Conservation (phyloP, 2,329 filamentous ascomycete genomes). For the Dactylonectria estremocensis region DNA sequence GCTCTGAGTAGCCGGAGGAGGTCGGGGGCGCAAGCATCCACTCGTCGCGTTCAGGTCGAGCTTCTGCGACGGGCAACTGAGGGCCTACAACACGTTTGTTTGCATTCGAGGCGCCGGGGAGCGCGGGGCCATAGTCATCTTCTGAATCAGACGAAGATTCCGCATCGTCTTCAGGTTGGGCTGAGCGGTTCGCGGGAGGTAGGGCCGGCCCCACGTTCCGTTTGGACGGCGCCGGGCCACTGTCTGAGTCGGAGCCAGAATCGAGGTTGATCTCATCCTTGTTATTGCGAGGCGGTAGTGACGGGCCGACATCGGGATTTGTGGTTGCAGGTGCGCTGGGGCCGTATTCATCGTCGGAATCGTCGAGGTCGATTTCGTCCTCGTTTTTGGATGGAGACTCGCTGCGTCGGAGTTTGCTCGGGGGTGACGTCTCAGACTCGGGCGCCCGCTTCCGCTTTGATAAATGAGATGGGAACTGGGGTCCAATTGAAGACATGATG, state of each 20-base stretch:
- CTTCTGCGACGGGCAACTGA: slow-evolving; percentile 53
- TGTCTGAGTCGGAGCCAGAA: slow-evolving; percentile 55
- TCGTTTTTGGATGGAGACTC: slow-evolving; percentile 57
- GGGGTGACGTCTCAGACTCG: slow-evolving; percentile 53
- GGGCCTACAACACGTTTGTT: slow-evolving; percentile 62
- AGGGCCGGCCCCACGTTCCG: slow-evolving; percentile 51
- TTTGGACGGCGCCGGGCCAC: slow-evolving; percentile 56
- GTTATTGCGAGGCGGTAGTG: slow-evolving; percentile 49
- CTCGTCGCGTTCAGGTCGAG: slow-evolving; percentile 79
- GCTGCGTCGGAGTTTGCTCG: slow-evolving; percentile 59
- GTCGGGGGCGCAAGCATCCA: slow-evolving; percentile 85
- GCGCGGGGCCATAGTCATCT: slow-evolving; percentile 73
- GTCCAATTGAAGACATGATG: slow-evolving; percentile 79
- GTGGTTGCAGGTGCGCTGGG: slow-evolving; percentile 51
- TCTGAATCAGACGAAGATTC: slow-evolving; percentile 62
- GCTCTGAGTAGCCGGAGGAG: slow-evolving; percentile 70
- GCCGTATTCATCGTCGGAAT: slow-evolving; percentile 60
- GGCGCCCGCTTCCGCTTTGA: slow-evolving; percentile 73
- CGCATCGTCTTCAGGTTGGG: slow-evolving; percentile 46
- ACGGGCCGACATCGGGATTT: slow-evolving; percentile 43
- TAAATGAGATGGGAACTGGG: slow-evolving; percentile 78
- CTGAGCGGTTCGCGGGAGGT: slow-evolving; percentile 50
- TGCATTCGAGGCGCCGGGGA: slow-evolving; percentile 64
- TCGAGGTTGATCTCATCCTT: slow-evolving; percentile 60
- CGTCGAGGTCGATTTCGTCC: slow-evolving; percentile 64